These are phyloP conservation scores for Diaporthe capsici DNA, from an alignment of 2,329 filamentous ascomycete genomes.

Conservation along the genomic window DNA sequence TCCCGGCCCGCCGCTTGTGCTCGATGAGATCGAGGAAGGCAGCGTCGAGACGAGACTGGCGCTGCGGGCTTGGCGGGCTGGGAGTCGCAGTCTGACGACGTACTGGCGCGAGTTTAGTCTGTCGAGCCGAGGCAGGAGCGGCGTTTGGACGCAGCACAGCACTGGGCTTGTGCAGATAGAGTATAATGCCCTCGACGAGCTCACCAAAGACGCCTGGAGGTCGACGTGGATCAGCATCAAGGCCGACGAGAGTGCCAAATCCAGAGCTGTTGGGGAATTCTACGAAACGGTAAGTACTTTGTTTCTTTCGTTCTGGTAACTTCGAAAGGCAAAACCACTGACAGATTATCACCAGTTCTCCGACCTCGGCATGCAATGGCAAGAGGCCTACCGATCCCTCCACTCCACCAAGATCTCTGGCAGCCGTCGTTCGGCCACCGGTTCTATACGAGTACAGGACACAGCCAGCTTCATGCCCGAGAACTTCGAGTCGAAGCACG, in stretches of 20 bases:
- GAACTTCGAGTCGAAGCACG: slow-evolving; percentile 26
- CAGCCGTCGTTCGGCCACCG: neutral
- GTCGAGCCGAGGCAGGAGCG: neutral
- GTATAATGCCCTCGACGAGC: slow-evolving; percentile 4
- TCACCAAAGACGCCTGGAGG: slow-evolving; percentile 1
- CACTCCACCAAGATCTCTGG: neutral
- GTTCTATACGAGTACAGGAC: neutral
- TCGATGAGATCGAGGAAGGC: slow-evolving; percentile 13
- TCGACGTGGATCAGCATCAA: neutral
- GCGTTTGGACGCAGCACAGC: slow-evolving; percentile 23
- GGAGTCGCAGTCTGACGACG: slow-evolving; percentile 23
- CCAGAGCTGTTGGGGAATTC: neutral
- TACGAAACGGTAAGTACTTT: slow-evolving; percentile 3
- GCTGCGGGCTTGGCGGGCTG: slow-evolving; percentile 12
- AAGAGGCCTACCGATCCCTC: slow-evolving; percentile 1
- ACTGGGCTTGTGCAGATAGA: slow-evolving; percentile 17
- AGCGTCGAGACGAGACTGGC: slow-evolving; percentile 31
- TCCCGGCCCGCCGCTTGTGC: slow-evolving; percentile 18
- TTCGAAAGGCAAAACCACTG: neutral
- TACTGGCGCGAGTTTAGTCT: slow-evolving; percentile 32
- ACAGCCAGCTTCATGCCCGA: slow-evolving; percentile 9
- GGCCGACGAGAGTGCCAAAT: neutral
- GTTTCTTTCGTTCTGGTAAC: no score
- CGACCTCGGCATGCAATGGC: slow-evolving; percentile 15
- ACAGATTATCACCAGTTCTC: slow-evolving; percentile 3